These are phyloP conservation scores for Bipolaris cookei DNA, from an alignment of 2,329 filamentous ascomycete genomes.

Conservation along the genomic window DNA sequence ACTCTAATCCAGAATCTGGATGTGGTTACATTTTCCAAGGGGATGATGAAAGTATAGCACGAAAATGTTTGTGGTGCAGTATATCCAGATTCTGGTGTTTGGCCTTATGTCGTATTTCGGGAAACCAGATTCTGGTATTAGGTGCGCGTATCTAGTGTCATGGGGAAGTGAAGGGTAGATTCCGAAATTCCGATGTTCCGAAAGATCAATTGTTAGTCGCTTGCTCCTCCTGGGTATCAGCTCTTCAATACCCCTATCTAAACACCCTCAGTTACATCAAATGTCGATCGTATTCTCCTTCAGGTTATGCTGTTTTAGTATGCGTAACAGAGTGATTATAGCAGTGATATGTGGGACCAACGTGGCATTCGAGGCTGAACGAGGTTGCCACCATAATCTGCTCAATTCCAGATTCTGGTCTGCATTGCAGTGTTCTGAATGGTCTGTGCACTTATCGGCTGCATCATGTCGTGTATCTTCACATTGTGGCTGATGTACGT, in stretches of 20 bases:
- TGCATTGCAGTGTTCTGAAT: background rate
- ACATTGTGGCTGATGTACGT: background rate
- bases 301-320: too few species aligned
- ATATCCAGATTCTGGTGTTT: background rate
- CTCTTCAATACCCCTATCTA: background rate
- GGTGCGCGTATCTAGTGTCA: background rate
- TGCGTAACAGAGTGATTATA: background rate
- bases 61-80: too few species aligned
- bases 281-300: too few species aligned
- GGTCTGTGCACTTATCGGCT: background rate
- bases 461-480: background rate
- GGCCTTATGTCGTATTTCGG: too few species aligned
- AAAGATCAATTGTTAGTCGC: background rate
- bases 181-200: background rate
- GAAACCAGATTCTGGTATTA: background rate
- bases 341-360: background rate
- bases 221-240: background rate
- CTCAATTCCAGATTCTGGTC: conserved; percentile 1
- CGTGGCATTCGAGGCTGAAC: background rate
- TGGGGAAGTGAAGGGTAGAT: background rate
- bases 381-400: background rate
- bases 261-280: background rate
- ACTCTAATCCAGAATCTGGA: conserved; percentile 2
- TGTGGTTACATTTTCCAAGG: background rate
- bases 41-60: too few species aligned